Conservation (phyloP, 2,329 filamentous ascomycete species). For the Cordyceps tenuipes region DNA sequence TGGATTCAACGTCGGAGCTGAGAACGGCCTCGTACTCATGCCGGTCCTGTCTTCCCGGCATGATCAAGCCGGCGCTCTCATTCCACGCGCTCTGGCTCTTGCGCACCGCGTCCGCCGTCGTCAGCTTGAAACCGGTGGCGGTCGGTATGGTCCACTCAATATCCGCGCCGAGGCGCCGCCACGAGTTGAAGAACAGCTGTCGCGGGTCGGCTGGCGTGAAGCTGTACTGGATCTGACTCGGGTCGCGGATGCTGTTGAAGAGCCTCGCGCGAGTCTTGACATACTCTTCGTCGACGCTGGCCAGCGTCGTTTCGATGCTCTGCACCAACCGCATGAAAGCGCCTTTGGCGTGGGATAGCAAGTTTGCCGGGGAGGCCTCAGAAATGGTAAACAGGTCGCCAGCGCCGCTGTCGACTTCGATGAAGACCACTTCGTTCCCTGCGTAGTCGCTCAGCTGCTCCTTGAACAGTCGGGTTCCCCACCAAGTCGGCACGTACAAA, state of each 20-base stretch:
- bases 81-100: conserved; percentile 23
- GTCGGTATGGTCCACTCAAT: conserved; percentile 28
- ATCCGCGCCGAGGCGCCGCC: conserved; percentile 36
- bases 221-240: conserved; percentile 31
- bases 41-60: conserved; percentile 21
- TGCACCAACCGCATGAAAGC: conserved; percentile 23
- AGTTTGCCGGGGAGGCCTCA: conserved; percentile 13
- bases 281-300: conserved; percentile 31
- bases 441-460: conserved; percentile 26
- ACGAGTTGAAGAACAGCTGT: conserved; percentile 36
- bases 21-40: conserved; percentile 23
- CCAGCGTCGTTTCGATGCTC: conserved; percentile 20
- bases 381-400: conserved; percentile 15
- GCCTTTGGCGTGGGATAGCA: conserved; percentile 11
- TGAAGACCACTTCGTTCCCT: conserved; percentile 35
- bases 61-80: conserved; percentile 24
- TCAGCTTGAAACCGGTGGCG: not conserved
- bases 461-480: conserved; percentile 28
- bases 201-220: conserved; percentile 32
- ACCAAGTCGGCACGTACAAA: conserved; percentile 35
- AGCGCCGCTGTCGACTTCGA: conserved; percentile 23
- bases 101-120: conserved; percentile 23
- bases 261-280: conserved; percentile 31
- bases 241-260: conserved; percentile 28
- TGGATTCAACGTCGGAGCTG: conserved; percentile 23